Evolutionary conservation across 2,329 filamentous ascomycete species (phyloP), one percentile per base, ranked within the genome.

Genomic region (Rhinocladiella mackenziei): DNA sequence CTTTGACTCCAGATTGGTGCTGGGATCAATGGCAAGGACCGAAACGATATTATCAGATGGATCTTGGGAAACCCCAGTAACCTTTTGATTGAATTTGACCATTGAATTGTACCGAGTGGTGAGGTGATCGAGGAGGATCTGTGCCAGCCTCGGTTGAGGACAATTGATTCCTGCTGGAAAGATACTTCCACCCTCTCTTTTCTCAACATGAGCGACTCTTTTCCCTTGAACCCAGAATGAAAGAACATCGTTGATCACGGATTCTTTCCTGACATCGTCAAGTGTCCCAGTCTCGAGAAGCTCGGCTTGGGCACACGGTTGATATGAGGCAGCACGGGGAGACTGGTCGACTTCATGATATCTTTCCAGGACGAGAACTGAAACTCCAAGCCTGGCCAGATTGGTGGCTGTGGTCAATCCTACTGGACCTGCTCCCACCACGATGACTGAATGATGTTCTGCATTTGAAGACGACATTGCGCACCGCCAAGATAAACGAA

Each of bases 101-200:
- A 50, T 15, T 15, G 42, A 43, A 20, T 46, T 31, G 31, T 53
- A 50, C 19, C 39, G 35, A 7, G 46, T 49, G 4, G 46, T 53
- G 4, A 51, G 37, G 37, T 51, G 49, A 15, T 26, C 32, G 14
- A 46, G 36, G 7, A 53, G 35, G 11, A 53, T 50, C 3, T 28
- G 34, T 6, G 46, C 46, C 14, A 53, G 43, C 41, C 40, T 33
- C 9, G 50, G 50, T 30, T 53, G 50, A 19, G 42, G 42, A 26
- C 45, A 50, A 28, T 53, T 46, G 25, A 53, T 51, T 37, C 70
- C 66, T 3, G 74, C 55, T 1, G 70, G 68, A 17, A 75, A 56
- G 1, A 68, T 65, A 0, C 66, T 67, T 58, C 73, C 65, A 33
- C 62, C 58, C 39, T 66, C 59, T 5, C 61, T 57, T 23, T 64